phyloP scores from a whole-genome alignment of 352 stramenopile genomes.

The Globisporangium apiculatum region DNA sequence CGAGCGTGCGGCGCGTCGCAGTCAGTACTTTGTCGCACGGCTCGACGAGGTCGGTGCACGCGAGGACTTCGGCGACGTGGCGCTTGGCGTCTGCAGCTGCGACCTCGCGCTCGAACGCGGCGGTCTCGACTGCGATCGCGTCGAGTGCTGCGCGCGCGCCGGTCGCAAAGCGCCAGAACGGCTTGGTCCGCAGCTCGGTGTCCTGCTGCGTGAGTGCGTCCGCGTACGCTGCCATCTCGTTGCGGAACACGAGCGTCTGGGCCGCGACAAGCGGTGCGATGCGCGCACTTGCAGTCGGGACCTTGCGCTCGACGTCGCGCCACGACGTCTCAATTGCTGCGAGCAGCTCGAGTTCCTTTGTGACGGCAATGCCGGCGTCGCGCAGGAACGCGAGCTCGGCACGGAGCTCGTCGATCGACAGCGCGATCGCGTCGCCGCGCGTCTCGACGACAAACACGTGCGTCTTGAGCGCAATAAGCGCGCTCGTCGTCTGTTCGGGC shows the following conservation, averaged over 20 bases:
- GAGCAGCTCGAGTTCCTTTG: slow-evolving; percentile 52
- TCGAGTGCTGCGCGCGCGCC: slow-evolving; percentile 33
- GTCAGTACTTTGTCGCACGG: slow-evolving; percentile 61
- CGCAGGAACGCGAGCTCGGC: slow-evolving; percentile 58
- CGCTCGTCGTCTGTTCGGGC: slow-evolving; percentile 49
- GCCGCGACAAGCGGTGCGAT: slow-evolving; percentile 58
- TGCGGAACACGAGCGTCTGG: slow-evolving; percentile 54
- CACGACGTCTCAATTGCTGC: slow-evolving; percentile 45
- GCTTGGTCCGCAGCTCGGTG: slow-evolving; percentile 34
- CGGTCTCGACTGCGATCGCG: slow-evolving; percentile 34
- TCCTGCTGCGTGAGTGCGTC: slow-evolving; percentile 65
- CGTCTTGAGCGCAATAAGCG: slow-evolving; percentile 66
- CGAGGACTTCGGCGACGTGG: slow-evolving; percentile 90
- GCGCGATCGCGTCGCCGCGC: slow-evolving; percentile 46
- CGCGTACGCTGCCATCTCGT: slow-evolving; percentile 82
- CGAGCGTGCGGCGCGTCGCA: slow-evolving; percentile 69
- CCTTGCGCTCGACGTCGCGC: slow-evolving; percentile 55
- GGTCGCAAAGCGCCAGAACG: slow-evolving; percentile 56
- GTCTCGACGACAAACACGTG: slow-evolving; percentile 79
- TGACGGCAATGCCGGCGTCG: slow-evolving; percentile 44
- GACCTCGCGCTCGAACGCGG: slow-evolving; percentile 29
- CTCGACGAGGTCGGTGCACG: slow-evolving; percentile 88
- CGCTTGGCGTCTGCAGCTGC: slow-evolving; percentile 44
- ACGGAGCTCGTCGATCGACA: slow-evolving; percentile 62
- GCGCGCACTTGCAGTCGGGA: slow-evolving; percentile 50